Evolutionary conservation across 306 rosid species (phyloP).

Genomic region (Aeschynomene evenia): DNA sequence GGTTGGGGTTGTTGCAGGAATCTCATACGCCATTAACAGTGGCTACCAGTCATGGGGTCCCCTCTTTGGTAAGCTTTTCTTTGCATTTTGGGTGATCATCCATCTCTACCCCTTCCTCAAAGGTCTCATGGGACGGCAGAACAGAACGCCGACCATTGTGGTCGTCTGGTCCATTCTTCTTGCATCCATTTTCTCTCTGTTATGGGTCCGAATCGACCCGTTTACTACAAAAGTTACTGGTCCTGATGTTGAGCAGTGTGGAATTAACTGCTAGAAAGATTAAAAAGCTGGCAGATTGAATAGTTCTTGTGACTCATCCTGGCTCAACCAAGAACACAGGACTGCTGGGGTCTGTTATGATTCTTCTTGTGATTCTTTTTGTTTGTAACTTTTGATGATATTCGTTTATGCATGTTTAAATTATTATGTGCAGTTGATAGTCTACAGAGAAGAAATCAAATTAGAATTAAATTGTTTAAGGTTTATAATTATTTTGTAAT

Average conservation of each 20-base stretch:
- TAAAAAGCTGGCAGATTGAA: conserved; percentile 14
- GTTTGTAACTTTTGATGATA: background rate
- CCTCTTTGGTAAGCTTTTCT: conserved; percentile 90
- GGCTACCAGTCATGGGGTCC: conserved; percentile 98
- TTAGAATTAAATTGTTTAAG: conserved; percentile 29
- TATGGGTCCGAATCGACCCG: conserved; percentile 83
- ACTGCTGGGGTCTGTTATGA: conserved; percentile 20
- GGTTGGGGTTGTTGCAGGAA: conserved; percentile 89
- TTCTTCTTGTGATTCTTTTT: conserved; percentile 31
- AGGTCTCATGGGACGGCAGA: conserved; percentile 95
- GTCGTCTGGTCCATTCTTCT: conserved; percentile 85
- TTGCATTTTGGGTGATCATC: conserved; percentile 92
- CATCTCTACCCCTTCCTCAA: conserved; percentile 93
- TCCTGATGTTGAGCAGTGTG: conserved; percentile 74
- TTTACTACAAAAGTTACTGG: conserved; percentile 76
- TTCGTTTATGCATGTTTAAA: conserved; percentile 30
- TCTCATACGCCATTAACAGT: conserved; percentile 80
- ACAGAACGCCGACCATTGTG: conserved; percentile 83
- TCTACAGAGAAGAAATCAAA: conserved; percentile 33
- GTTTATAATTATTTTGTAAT: conserved; percentile 26
- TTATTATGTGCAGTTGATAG: conserved; percentile 45
- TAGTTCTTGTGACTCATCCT: conserved; percentile 14
- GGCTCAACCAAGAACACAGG: conserved; percentile 20
- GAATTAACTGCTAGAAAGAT: conserved; percentile 76
- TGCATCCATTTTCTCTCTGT: conserved; percentile 83